Evolutionary conservation across 2,329 filamentous ascomycete genomes (phyloP).

Genomic region (Talaromyces sp.): DNA sequence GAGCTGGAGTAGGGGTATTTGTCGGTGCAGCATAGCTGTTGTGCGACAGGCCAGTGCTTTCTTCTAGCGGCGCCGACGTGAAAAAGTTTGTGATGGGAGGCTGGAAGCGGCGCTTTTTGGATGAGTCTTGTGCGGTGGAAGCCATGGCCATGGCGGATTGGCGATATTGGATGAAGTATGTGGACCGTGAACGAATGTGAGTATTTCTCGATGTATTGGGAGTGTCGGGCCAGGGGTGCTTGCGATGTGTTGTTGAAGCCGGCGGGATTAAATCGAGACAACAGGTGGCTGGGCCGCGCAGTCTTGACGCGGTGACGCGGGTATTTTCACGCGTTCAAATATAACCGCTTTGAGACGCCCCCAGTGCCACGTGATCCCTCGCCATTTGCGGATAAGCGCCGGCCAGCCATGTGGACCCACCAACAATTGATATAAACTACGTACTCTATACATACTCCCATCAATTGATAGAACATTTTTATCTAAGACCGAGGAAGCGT

Average conservation of each 20-base stretch:
- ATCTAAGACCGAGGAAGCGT: too few species aligned
- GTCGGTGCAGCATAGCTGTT: slow-evolving; percentile 37
- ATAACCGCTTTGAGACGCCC: not conserved
- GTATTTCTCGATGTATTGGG: not conserved
- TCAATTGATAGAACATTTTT: too few species aligned
- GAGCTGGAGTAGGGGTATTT: slow-evolving; percentile 40
- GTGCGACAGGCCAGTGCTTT: slow-evolving; percentile 24
- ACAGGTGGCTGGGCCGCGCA: slow-evolving; percentile 1
- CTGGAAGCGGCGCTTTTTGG: slow-evolving; percentile 42
- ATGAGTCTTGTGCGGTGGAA: slow-evolving; percentile 10
- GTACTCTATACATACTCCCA: too few species aligned
- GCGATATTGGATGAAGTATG: not conserved
- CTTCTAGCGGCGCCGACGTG: slow-evolving; percentile 17
- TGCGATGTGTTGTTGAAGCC: not conserved
- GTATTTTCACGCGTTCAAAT: not conserved
- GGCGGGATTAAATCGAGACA: not conserved
- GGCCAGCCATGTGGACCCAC: too few species aligned
- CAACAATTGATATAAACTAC: too few species aligned
- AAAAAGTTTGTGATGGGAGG: slow-evolving; percentile 39
- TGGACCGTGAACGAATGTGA: not conserved
- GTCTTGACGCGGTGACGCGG: not conserved
- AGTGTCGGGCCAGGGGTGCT: not conserved
- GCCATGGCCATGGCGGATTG: not conserved
- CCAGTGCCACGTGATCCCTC: slow-evolving; percentile 6
- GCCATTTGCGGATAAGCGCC: too few species aligned